Base-by-base conservation (phyloP, 2,329 filamentous ascomycete genomes). In the Lasiodiplodia theobromae region DNA sequence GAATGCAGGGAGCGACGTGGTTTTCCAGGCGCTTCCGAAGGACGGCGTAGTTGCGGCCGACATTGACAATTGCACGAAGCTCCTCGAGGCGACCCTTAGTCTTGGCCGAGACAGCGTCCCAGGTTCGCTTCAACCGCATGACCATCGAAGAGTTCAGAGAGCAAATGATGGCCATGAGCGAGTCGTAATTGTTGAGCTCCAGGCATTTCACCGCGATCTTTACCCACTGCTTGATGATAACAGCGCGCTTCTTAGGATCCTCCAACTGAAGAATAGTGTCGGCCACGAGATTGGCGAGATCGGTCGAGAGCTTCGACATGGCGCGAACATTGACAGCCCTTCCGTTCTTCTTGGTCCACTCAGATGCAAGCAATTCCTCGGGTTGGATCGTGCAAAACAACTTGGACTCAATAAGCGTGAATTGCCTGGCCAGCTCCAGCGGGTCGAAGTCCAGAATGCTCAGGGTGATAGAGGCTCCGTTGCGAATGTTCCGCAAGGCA, bases 161-260 rank as follows among this genome's bases (percentile, higher is more conserved):
- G 83, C 94, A 97, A 75, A 97, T 93, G 73, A 99, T 97, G 8
- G 96, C 94, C 94, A 98, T 97, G 12, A 99, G 83, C 0, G 93
- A 93, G 76, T 99, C 95, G 74, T 97, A 99, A 82, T 99, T 99
- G 82, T 96, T 91, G 31, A 98, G 86, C 75, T 96, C 92, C 5
- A 96, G 84, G 72, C 93, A 97, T 74, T 92, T 92, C 73, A 91
- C 87, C 0, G 93, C 93, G 73, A 98, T 90, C 84, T 98, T 99
- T 78, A 97, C 92, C 96, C 96, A 99, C 74, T 98, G 94, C 83
- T 99, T 98, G 82, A 99, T 96, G 65, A 94, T 88, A 1, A 87
- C 83, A 0, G 96, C 95, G 31, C 96, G 89, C 83, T 95, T 97
- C 87, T 98, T 98, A 31, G 91, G 89, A 77, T 98, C 96, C n/a